Base-by-base conservation (phyloP, 441 rosid species). In the Pelargonium myrrhifolium region DNA sequence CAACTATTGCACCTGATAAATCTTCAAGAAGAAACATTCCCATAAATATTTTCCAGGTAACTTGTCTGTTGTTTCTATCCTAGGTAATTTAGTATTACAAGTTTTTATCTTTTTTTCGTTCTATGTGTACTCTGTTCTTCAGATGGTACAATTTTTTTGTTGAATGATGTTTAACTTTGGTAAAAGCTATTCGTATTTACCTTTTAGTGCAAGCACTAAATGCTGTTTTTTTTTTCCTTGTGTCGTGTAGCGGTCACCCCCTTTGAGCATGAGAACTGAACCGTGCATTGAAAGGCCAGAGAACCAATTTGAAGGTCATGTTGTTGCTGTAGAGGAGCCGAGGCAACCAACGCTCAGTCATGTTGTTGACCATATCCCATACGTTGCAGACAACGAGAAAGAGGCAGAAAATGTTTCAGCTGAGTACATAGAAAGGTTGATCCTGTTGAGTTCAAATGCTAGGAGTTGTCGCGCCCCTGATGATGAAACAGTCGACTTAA, bases 401-500 rank as follows among this genome's bases (percentile, higher is more conserved):
- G 74, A 75, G 71, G 67, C 26, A 12, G 72, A 69, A 24, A 37
- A 70, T 6, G 58, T 65, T 70, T 74, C 87, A 28, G 64, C 75
- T 4, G 78, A 82, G 45, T 65, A 64, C 62, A 76, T 80, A n/a
- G n/a, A n/a, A n/a, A n/a, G n/a, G n/a, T n/a, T n/a, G n/a, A n/a
- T n/a, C n/a, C n/a, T n/a, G n/a, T n/a, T n/a, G n/a, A n/a, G n/a
- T n/a, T n/a, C n/a, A n/a, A n/a, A n/a, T n/a, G n/a, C n/a, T n/a
- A n/a, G n/a, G n/a, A n/a, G n/a, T n/a, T n/a, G n/a, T n/a, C n/a
- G n/a, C n/a, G n/a, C n/a, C n/a, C n/a, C n/a, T n/a, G n/a, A 88
- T 61, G 92, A 89, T 17, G 99, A 93, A 69, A 42, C 78, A 17
- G 90, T 93, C 58, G 99, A 93, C 82, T 69, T 93, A 65, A 85